Evolutionary conservation across 352 stramenopile genomes (phyloP), one percentile per base, ranked within the genome.

Genomic region (Pseudoperonospora humuli): DNA sequence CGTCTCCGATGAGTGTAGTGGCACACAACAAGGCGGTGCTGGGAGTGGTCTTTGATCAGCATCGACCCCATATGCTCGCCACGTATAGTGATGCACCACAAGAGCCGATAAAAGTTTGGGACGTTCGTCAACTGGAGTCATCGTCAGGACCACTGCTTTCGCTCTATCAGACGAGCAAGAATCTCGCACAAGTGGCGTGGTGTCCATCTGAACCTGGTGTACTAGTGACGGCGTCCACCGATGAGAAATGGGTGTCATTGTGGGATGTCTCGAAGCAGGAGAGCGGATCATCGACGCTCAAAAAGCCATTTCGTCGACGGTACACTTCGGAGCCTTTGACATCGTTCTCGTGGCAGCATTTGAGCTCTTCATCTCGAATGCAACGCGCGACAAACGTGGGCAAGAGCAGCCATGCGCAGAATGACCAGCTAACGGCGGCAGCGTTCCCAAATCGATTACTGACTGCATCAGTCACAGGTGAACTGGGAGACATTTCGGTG

Each of bases 401-500:
- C 35, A 64, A 46, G n/a, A 47, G 48, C 13, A 54, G 29, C 31
- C 55, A 41, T 18, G 58, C 56, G 1, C 44, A 64, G 11, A 67
- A 67, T 15, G 66, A 68, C 6, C 53, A 73, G 7, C 46, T 77
- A 13, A 38, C 64, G 1, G 65, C 70, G 0, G 73, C 74, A 10
- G 78, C 76, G 5, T 90, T 91, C 33, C 76, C 81, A n/a, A 88
- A 93, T 41, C 70, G 78, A 17, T 42, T 95, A 18, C 50, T 95
- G 4, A 86, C 68, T 0, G 77, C 79, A 0, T 89, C 76, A 6
- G 19, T 86, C 10, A 71, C 63, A 11, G 81, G 79, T 3, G 81
- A 86, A 17, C 62, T 93, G n/a, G 81, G 87, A 46, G 79, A 93
- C 41, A 82, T 95, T 28, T 91, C 84, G 7, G 68, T 93, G 15